phyloP scores from a whole-genome alignment of 352 stramenopile species.

The Globisporangium irregulare region DNA sequence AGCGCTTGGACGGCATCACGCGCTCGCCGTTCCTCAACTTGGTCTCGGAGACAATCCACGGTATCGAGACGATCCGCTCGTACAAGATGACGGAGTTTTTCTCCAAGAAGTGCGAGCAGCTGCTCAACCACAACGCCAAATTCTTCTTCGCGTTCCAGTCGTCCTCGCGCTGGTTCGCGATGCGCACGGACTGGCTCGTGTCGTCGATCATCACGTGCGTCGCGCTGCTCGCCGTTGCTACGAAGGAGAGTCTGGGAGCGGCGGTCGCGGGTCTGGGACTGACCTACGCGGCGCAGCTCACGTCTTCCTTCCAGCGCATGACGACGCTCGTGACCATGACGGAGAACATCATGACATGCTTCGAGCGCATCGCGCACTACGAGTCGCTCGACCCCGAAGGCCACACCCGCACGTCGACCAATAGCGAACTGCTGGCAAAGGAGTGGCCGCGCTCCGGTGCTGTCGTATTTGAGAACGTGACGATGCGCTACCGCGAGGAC shows the following conservation, averaged over 20 bases:
- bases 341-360: constrained; percentile 91
- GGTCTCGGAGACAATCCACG: constrained; percentile 88
- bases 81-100: constrained; percentile 18
- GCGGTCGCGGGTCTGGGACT: constrained; percentile 78
- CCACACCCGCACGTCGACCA: constrained; percentile 62
- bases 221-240: constrained; percentile 22
- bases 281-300: constrained; percentile 87
- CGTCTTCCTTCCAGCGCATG: constrained; percentile 87
- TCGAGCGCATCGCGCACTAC: constrained; percentile 63
- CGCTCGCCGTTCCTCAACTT: constrained; percentile 88
- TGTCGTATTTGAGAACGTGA: constrained; percentile 51
- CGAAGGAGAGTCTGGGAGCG: constrained; percentile 15
- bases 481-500: constrained; percentile 31
- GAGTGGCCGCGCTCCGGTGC: constrained; percentile 39
- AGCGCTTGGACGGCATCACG: constrained; percentile 89
- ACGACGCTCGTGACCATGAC: constrained; percentile 86
- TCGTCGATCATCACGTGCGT: constrained; percentile 27
- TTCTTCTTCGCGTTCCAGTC: constrained; percentile 33
- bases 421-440: constrained; percentile 78
- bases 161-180: constrained; percentile 32
- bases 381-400: constrained; percentile 32
- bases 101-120: constrained; percentile 15
- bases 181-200: constrained; percentile 42
- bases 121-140: constrained; percentile 37
- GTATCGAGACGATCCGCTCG: constrained; percentile 88